phyloP scores from a whole-genome alignment of 2,329 filamentous ascomycete species.

The Alternaria solani region DNA sequence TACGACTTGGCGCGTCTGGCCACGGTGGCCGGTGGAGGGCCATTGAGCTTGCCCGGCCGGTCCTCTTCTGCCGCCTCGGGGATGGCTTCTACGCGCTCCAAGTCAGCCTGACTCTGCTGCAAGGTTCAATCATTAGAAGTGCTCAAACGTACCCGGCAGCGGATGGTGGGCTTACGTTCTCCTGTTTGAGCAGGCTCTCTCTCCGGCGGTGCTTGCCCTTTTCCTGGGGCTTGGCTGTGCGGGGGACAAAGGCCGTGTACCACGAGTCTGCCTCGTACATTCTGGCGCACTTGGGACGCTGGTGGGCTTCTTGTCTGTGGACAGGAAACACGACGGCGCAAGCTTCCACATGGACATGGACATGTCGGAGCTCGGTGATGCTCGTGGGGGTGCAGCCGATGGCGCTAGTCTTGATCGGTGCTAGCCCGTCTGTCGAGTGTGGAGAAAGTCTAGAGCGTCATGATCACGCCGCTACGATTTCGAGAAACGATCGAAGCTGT shows the following conservation, averaged over 20 bases:
- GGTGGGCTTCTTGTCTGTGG: slow-evolving; percentile 2
- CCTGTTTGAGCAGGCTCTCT: slow-evolving; percentile 70
- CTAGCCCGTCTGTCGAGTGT: slow-evolving; percentile 2
- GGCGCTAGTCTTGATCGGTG: not conserved
- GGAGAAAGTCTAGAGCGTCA: slow-evolving; percentile 21
- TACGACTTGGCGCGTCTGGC: slow-evolving; percentile 76
- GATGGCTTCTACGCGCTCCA: slow-evolving; percentile 64
- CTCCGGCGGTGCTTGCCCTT: slow-evolving; percentile 67
- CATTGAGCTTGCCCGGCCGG: slow-evolving; percentile 58
- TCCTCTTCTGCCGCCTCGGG: slow-evolving; percentile 69
- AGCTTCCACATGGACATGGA: slow-evolving; percentile 7
- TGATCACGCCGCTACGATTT: slow-evolving; percentile 17
- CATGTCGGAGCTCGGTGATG: slow-evolving; percentile 13
- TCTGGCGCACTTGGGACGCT: slow-evolving; percentile 5
- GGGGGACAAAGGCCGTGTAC: slow-evolving; percentile 76
- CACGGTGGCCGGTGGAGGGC: slow-evolving; percentile 72
- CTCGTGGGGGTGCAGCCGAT: slow-evolving; percentile 4
- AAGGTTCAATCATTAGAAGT: slow-evolving; percentile 53
- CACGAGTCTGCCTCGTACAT: slow-evolving; percentile 84
- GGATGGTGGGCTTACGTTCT: slow-evolving; percentile 55
- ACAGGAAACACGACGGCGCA: slow-evolving; percentile 6
- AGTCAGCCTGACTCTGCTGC: slow-evolving; percentile 64
- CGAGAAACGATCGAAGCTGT: slow-evolving; percentile 19
- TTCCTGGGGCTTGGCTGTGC: slow-evolving; percentile 56
- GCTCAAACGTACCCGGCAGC: slow-evolving; percentile 44